A percentile compares a stretch with the other conserved stretches of the same genome.
phyloP scores from a whole-genome alignment of 352 stramenopile genomes.

The Globisporangium apiculatum region DNA sequence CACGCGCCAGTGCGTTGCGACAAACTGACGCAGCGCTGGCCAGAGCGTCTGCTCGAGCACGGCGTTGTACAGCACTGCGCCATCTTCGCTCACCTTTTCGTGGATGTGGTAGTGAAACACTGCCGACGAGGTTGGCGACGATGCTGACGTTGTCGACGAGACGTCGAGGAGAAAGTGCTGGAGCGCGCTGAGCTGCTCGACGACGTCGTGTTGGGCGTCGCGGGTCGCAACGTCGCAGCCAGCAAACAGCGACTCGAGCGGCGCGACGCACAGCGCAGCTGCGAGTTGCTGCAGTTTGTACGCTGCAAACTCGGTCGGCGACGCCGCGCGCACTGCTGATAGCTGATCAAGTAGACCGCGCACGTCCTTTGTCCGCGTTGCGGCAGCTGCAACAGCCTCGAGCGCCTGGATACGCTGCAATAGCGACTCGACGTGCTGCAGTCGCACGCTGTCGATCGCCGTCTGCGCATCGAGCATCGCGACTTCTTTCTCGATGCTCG shows the following conservation, averaged over 20 bases:
- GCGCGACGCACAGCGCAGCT: slow-evolving; percentile 56
- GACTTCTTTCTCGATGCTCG: slow-evolving; percentile 54
- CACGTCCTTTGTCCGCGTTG: slow-evolving; percentile 21
- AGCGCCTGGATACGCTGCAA: slow-evolving; percentile 34
- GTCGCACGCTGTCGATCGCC: slow-evolving; percentile 46
- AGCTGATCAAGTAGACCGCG: slow-evolving; percentile 36
- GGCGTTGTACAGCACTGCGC: slow-evolving; percentile 71
- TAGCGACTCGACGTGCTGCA: slow-evolving; percentile 43
- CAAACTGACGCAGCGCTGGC: slow-evolving; percentile 54
- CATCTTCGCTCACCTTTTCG: slow-evolving; percentile 45
- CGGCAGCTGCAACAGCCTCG: slow-evolving; percentile 17
- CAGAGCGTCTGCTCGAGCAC: slow-evolving; percentile 73
- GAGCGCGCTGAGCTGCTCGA: slow-evolving; percentile 46
- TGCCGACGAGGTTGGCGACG: background rate
- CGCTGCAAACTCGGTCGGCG: slow-evolving; percentile 63
- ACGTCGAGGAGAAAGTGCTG: slow-evolving; percentile 58
- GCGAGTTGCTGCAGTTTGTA: slow-evolving; percentile 68
- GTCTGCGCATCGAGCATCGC: slow-evolving; percentile 56
- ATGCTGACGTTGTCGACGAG: background rate
- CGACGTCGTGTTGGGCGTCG: slow-evolving; percentile 4
- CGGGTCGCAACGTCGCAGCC: slow-evolving; percentile 27
- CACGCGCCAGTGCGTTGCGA: slow-evolving; percentile 60
- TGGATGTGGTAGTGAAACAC: slow-evolving; percentile 56
- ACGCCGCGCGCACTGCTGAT: slow-evolving; percentile 30
- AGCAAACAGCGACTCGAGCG: slow-evolving; percentile 40